These are phyloP conservation scores for Puccinellia tenuiflora DNA, from an alignment of 176 grass and related monocot genomes.

Conservation along the genomic window DNA sequence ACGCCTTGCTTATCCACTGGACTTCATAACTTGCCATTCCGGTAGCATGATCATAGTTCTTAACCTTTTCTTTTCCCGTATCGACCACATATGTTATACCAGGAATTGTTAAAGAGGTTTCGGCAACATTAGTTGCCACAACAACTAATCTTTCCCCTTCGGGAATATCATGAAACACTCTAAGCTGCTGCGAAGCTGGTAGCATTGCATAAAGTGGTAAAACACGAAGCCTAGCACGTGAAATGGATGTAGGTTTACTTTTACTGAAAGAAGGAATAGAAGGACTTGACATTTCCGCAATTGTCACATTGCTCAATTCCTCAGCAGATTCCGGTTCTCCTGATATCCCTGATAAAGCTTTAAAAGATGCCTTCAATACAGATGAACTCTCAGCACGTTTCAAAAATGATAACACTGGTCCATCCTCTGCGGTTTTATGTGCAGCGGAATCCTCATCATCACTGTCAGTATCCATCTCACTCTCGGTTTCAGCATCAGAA, in stretches of 20 bases:
- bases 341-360: slow-evolving; percentile 51
- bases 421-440: slow-evolving; percentile 37
- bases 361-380: slow-evolving; percentile 73
- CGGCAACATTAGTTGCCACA: slow-evolving; percentile 94
- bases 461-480: slow-evolving; percentile 51
- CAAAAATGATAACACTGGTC: slow-evolving; percentile 61
- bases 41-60: slow-evolving; percentile 73
- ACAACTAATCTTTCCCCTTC: slow-evolving; percentile 84
- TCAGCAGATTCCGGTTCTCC: slow-evolving; percentile 15
- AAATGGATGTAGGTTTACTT: slow-evolving; percentile 4
- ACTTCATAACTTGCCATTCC: slow-evolving; percentile 84
- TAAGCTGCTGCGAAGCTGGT: slow-evolving; percentile 83
- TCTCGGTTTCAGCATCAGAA: slow-evolving; percentile 61
- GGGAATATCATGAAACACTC: slow-evolving; percentile 71
- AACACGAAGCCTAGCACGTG: slow-evolving; percentile 38
- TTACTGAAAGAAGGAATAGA: slow-evolving; percentile 20
- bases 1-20: slow-evolving; percentile 96
- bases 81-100: slow-evolving; percentile 96
- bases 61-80: slow-evolving; percentile 97
- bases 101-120: slow-evolving; percentile 93
- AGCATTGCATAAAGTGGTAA: slow-evolving; percentile 96
- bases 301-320: slow-evolving; percentile 13
- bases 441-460: slow-evolving; percentile 50
- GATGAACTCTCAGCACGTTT: slow-evolving; percentile 47
- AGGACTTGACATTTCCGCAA: slow-evolving; percentile 18